Evolutionary conservation across 2,329 filamentous ascomycete species (phyloP).

Genomic region (Fusarium sublunatum): DNA sequence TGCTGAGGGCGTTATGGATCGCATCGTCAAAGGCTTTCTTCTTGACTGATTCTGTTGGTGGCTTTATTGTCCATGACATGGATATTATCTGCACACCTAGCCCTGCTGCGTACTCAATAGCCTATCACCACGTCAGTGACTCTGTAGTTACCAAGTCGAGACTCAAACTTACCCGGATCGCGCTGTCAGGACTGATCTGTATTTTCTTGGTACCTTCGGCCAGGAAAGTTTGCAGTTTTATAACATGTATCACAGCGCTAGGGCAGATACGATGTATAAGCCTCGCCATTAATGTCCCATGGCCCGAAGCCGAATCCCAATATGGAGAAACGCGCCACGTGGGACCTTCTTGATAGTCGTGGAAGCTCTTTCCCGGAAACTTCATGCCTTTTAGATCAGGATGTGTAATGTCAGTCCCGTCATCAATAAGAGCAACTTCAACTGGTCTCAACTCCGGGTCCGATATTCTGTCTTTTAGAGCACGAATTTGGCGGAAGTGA

Average conservation of each 20-base stretch:
- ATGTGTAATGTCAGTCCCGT: conserved; percentile 11
- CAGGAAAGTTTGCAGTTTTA: conserved; percentile 6
- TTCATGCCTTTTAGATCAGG: conserved; percentile 8
- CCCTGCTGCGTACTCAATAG: conserved; percentile 14
- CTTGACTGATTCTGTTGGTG: not conserved
- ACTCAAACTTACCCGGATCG: not conserved
- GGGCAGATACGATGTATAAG: conserved; percentile 15
- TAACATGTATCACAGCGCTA: conserved; percentile 15
- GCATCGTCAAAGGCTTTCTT: conserved; percentile 9
- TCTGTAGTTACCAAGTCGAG: not conserved
- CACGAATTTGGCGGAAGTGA: conserved; percentile 3
- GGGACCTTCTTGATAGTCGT: conserved; percentile 6
- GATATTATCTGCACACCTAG: conserved; percentile 1
- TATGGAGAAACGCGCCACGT: conserved; percentile 16
- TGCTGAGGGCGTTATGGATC: conserved; percentile 5
- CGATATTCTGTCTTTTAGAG: conserved; percentile 4
- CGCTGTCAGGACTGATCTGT: conserved; percentile 12
- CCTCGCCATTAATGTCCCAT: conserved; percentile 14
- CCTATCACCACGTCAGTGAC: not conserved
- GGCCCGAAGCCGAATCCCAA: conserved; percentile 13
- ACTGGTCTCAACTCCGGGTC: conserved; percentile 5
- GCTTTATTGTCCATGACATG: conserved; percentile 24
- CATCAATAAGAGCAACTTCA: conserved; percentile 13
- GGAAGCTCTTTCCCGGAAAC: conserved; percentile 7
- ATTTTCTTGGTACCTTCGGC: conserved; percentile 8